Base-by-base conservation (phyloP, 306 rosid genomes). In the Quercus aquifolioides region DNA sequence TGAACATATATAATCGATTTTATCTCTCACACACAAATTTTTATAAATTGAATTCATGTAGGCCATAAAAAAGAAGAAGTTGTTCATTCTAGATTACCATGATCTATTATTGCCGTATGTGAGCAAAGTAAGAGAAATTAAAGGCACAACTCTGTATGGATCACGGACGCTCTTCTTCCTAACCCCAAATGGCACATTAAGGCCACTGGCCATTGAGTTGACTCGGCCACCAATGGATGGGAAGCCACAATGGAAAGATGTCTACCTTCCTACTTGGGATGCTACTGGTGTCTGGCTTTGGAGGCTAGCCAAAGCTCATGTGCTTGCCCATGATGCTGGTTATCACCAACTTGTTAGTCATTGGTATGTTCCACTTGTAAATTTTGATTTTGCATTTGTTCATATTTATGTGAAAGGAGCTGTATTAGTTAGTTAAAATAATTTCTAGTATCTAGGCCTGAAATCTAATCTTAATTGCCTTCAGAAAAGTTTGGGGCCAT, bases 281-380 rank as follows among this genome's bases (percentile, higher is more conserved):
- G 82, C 97, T 18, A 92, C 97, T 10, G 80, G 68, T 3, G 79
- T 88, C 55, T 94, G 97, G 98, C 94, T 94, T 12, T 94, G 98
- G 98, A 88, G 97, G 78, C 65, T 94, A 10, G 98, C 98, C 73
- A 92, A 92, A 81, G 81, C 92, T 73, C 98, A 94, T 75, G 89
- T 92, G 73, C 89, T 91, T 71, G 92, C 98, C 55, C 97, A 94
- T 76, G 97, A 94, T 76, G 72, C 95, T 38, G 92, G 95, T 52
- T 81, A 83, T 84, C 97, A 94, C 77, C 97, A 94, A 76, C 97
- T 94, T 20, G 91, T 92, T 62, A 88, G 82, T 77, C 98, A 94
- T 73, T 94, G 98, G 98, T 94, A 84, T 6, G 4, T 54, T 20
- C 67, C 49, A 21, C 20, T 28, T 35, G 17, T 9, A 19, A 28